Evolutionary conservation across 2,329 filamentous ascomycete genomes (phyloP).

Genomic region (Ambrosiella xylebori): DNA sequence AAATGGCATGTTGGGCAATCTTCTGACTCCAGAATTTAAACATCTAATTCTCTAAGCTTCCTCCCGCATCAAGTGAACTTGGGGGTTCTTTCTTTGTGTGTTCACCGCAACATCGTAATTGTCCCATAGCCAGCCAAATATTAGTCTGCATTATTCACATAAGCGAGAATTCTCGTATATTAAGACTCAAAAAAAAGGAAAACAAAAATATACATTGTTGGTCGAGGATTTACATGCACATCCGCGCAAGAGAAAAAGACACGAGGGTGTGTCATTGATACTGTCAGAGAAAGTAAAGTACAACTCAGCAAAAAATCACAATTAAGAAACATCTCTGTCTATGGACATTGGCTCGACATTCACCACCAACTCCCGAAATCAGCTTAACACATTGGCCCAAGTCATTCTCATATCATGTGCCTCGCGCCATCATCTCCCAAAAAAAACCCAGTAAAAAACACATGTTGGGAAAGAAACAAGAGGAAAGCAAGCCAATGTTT

Average conservation of each 20-base stretch:
- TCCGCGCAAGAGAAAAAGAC: neutral
- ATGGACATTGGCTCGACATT: conserved; percentile 5
- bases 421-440: conserved; percentile 1
- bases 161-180: conserved; percentile 4
- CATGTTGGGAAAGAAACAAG: neutral
- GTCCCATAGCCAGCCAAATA: neutral
- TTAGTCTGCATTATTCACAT: neutral
- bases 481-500: neutral
- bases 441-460: neutral
- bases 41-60: neutral
- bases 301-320: conserved; percentile 1
- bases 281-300: neutral
- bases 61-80: neutral
- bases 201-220: neutral
- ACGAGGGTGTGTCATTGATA: neutral
- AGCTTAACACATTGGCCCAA: neutral
- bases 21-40: neutral
- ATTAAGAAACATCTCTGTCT: conserved; percentile 7
- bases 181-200: neutral
- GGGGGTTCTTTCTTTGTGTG: neutral
- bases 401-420: conserved; percentile 1
- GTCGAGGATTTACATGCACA: neutral
- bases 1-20: too few relatives aligned
- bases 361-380: neutral
- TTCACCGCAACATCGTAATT: conserved; percentile 3